Evolutionary conservation across 2,329 filamentous ascomycete species (phyloP).

Genomic region (Aspergillus fructus): DNA sequence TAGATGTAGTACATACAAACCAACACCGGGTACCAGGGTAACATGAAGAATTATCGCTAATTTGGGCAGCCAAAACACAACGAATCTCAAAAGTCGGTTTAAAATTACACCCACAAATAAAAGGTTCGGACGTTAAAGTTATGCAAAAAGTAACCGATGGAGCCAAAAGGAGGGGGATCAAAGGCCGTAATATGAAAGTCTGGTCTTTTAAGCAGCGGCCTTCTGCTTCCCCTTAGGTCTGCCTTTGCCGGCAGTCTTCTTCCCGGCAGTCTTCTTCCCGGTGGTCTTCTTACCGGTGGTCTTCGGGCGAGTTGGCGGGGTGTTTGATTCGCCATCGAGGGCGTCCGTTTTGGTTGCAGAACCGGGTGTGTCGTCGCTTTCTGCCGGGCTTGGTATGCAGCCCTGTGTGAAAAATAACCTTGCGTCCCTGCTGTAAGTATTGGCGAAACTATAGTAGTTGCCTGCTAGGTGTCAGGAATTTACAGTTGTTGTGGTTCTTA

Average conservation of each 20-base stretch:
- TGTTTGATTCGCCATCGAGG: conserved; percentile 23
- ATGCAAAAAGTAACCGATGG: conserved; percentile 7
- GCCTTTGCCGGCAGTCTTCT: conserved; percentile 20
- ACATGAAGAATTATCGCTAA: conserved; percentile 10
- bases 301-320: conserved; percentile 16
- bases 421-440: conserved; percentile 69
- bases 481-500: neutral
- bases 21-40: conserved; percentile 8
- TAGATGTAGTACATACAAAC: neutral
- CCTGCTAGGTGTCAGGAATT: conserved; percentile 54
- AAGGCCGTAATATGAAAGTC: neutral
- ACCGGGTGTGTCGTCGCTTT: conserved; percentile 24
- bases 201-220: conserved; percentile 9
- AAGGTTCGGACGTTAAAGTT: neutral
- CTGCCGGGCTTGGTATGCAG: conserved; percentile 53
- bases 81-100: neutral
- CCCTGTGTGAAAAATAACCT: conserved; percentile 92
- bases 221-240: conserved; percentile 37
- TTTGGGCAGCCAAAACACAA: neutral
- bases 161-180: neutral
- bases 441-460: conserved; percentile 89
- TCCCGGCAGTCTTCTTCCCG: neutral
- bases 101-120: neutral
- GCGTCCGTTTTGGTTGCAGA: conserved; percentile 24
- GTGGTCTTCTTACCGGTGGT: conserved; percentile 11